Evolutionary conservation across 2,329 filamentous ascomycete genomes (phyloP).

Genomic region (Dactylonectria macrodidyma): DNA sequence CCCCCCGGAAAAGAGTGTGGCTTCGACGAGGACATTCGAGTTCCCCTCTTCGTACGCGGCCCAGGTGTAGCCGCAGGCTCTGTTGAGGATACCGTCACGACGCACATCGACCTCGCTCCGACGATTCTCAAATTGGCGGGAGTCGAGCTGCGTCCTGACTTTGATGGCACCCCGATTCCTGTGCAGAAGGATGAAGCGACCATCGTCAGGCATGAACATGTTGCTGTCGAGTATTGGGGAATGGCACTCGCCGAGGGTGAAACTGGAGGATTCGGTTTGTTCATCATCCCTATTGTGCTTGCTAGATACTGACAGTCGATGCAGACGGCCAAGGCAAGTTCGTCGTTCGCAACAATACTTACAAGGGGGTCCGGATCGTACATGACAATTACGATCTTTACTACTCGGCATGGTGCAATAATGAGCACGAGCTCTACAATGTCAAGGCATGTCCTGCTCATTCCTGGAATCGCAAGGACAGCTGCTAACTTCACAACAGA

Average conservation of each 20-base stretch:
- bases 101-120: slow-evolving; percentile 75
- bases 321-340: slow-evolving; percentile 41
- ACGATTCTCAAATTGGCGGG: slow-evolving; percentile 67
- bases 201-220: slow-evolving; percentile 64
- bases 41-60: slow-evolving; percentile 70
- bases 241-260: slow-evolving; percentile 56
- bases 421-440: slow-evolving; percentile 78
- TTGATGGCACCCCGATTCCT: slow-evolving; percentile 70
- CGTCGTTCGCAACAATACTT: slow-evolving; percentile 65
- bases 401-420: slow-evolving; percentile 79
- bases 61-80: slow-evolving; percentile 62
- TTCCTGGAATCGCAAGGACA: background rate
- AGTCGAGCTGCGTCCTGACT: slow-evolving; percentile 60
- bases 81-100: slow-evolving; percentile 63
- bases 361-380: slow-evolving; percentile 72
- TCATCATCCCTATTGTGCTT: background rate
- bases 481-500: slow-evolving; percentile 50
- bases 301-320: slow-evolving; percentile 17
- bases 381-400: slow-evolving; percentile 70
- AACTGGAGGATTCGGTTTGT: slow-evolving; percentile 45
- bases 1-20: slow-evolving; percentile 71
- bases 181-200: slow-evolving; percentile 48
- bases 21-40: slow-evolving; percentile 72
- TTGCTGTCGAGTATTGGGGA: slow-evolving; percentile 73
- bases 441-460: slow-evolving; percentile 56